Conservation (phyloP, 495 filamentous ascomycete species). For the Tuber microsphaerosporum region DNA sequence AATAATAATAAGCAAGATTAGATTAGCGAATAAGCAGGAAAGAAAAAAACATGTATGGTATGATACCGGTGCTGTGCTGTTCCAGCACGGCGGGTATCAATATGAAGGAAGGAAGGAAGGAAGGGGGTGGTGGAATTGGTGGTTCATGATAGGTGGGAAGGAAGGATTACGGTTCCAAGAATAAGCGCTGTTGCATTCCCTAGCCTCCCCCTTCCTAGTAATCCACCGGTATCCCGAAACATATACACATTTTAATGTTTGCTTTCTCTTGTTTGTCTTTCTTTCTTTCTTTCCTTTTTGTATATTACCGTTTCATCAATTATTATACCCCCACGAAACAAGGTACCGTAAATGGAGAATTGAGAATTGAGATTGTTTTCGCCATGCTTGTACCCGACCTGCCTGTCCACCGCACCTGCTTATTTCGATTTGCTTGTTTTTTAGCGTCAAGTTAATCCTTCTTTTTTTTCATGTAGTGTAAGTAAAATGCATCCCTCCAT, state of each 20-base stretch:
- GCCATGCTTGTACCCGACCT: neutral
- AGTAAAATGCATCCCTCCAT: too few species aligned
- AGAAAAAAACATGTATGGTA: neutral
- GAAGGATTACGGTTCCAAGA: neutral
- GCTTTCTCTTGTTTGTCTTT: neutral
- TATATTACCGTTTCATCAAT: neutral
- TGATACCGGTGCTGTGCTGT: neutral
- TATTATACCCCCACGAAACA: neutral
- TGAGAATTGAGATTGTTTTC: neutral
- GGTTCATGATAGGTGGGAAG: neutral
- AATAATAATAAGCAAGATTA: slow-evolving; percentile 35
- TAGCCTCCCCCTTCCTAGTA: neutral
- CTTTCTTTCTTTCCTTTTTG: neutral
- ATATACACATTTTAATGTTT: neutral
- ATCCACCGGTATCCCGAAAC: neutral
- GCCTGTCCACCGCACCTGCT: neutral
- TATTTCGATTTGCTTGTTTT: neutral
- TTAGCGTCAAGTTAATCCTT: neutral
- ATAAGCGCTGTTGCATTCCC: neutral
- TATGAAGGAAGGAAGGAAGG: neutral
- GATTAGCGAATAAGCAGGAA: neutral
- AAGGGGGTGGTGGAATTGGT: neutral
- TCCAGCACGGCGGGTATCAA: neutral
- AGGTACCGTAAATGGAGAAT: neutral
- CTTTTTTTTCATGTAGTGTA: too few species aligned